A percentile compares a stretch with the other conserved stretches of the same genome.
Conservation (phyloP, 2,329 filamentous ascomycete genomes). For the Xylaria sp. region DNA sequence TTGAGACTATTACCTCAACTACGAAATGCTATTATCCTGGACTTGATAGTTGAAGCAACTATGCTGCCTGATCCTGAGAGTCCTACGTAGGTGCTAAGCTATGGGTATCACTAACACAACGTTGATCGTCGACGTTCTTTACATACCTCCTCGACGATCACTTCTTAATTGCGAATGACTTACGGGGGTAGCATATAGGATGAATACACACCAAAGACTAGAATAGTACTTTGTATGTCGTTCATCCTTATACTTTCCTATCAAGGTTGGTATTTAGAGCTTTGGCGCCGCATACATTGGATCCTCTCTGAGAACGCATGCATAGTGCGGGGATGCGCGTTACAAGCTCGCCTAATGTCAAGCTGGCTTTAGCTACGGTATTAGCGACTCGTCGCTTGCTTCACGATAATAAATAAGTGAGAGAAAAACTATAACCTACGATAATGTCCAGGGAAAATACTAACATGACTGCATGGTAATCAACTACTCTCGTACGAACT, state of each 20-base stretch:
- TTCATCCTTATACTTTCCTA: conserved; percentile 30
- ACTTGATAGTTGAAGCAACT: background rate
- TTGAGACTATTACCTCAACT: background rate
- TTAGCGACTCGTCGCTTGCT: background rate
- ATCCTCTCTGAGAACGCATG: conserved; percentile 17
- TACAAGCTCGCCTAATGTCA: conserved; percentile 17
- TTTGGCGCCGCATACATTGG: conserved; percentile 16
- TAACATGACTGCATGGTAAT: background rate
- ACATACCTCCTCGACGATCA: conserved; percentile 18
- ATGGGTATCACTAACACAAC: background rate
- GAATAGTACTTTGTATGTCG: conserved; percentile 24
- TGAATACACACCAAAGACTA: conserved; percentile 21
- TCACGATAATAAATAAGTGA: background rate
- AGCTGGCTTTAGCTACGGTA: background rate
- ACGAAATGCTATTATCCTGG: background rate
- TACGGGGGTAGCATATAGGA: conserved; percentile 25
- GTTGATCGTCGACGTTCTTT: background rate
- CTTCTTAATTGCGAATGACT: background rate
- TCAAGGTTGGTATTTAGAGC: conserved; percentile 22
- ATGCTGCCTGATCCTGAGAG: background rate
- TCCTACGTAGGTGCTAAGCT: background rate
- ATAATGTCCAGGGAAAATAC: background rate
- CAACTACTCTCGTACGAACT: background rate
- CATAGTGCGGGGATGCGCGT: conserved; percentile 22
- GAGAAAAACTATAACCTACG: background rate